Conservation (phyloP, 2,329 filamentous ascomycete genomes). For the Tolypocladium tropicale region DNA sequence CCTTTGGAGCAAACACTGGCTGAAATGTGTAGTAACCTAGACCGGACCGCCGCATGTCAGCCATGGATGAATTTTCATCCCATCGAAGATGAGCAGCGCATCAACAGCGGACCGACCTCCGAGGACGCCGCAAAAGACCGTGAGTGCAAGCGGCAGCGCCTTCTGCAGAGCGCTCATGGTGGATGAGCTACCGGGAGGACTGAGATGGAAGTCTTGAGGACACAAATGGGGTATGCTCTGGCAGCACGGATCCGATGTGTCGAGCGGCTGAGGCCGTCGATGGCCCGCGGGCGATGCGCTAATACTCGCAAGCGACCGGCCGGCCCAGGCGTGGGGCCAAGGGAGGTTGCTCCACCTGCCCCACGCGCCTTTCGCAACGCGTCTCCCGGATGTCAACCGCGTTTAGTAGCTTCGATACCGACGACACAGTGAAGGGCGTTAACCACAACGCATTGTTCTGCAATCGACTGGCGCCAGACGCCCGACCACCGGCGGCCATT, state of each 20-base stretch:
- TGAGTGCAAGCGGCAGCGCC: conserved; percentile 22
- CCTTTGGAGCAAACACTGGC: conserved; percentile 18
- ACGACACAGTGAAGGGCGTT: neutral
- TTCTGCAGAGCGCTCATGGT: conserved; percentile 24
- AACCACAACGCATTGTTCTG: neutral
- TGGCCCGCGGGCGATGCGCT: too few species aligned
- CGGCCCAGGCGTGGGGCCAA: neutral
- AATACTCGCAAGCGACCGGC: too few species aligned
- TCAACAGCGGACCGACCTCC: conserved; percentile 17
- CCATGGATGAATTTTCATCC: neutral
- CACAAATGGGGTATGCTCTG: neutral
- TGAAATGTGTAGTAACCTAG: conserved; percentile 27
- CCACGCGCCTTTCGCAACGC: conserved; percentile 12
- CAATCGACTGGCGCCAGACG: neutral
- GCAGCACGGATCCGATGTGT: neutral
- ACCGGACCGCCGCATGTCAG: neutral
- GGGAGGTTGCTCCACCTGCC: neutral
- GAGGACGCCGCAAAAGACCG: conserved; percentile 25
- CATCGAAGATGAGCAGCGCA: neutral
- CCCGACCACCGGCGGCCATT: neutral
- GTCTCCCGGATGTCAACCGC: conserved; percentile 15
- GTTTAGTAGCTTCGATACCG: conserved; percentile 6
- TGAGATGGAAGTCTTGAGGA: neutral
- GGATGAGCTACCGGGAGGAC: neutral
- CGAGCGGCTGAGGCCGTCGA: too few species aligned